These are phyloP conservation scores for Debaryomycetaceae sp. DNA, from an alignment of 1,139 yeast genomes.

Conservation along the genomic window DNA sequence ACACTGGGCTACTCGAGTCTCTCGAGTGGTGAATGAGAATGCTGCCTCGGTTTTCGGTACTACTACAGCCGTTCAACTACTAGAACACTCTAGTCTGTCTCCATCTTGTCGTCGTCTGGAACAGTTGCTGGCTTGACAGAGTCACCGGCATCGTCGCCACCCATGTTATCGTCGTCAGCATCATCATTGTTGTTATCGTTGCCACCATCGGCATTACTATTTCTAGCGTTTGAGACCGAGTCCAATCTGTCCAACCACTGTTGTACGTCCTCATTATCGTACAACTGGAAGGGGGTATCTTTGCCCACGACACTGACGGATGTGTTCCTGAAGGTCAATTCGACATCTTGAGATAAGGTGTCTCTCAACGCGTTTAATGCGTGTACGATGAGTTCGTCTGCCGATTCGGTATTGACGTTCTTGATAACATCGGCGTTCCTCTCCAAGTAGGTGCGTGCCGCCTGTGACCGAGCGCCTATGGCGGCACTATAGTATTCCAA, in stretches of 20 bases:
- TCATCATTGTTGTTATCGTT: slow-evolving; percentile 21
- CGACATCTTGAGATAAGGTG: slow-evolving; percentile 89
- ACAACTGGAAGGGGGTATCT: slow-evolving; percentile 60
- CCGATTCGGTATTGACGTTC: slow-evolving; percentile 29
- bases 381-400: slow-evolving; percentile 71
- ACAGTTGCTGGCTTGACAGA: slow-evolving; percentile 7
- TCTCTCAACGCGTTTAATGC: slow-evolving; percentile 91
- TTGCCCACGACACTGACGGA: slow-evolving; percentile 87
- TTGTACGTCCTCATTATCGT: slow-evolving; percentile 81
- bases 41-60: too few species aligned
- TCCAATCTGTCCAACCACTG: slow-evolving; percentile 67
- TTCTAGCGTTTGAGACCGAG: slow-evolving; percentile 43
- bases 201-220: slow-evolving; percentile 30
- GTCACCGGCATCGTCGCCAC: slow-evolving; percentile 9
- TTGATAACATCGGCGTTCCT: slow-evolving; percentile 65
- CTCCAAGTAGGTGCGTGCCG: slow-evolving; percentile 92
- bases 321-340: slow-evolving; percentile 72
- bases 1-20: too few species aligned
- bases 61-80: too few species aligned
- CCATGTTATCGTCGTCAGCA: slow-evolving; percentile 10
- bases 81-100: not conserved
- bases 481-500: slow-evolving; percentile 90
- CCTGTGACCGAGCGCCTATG: slow-evolving; percentile 97
- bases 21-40: too few species aligned
- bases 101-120: not conserved